Evolutionary conservation across 2,329 filamentous ascomycete species (phyloP).

Genomic region (Phialemonium atrogriseum): DNA sequence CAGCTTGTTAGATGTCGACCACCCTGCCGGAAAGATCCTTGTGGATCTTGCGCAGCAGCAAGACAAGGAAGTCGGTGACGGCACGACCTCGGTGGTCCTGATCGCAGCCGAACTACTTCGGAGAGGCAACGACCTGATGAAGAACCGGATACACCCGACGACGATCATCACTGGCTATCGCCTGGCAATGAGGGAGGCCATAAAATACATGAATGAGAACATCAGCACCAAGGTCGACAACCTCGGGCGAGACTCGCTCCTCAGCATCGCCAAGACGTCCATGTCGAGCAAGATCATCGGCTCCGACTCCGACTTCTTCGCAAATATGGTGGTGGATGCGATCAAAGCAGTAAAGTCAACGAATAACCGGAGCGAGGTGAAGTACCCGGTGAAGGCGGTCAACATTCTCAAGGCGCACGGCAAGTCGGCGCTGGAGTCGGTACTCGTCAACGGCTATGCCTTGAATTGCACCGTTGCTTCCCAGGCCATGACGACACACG

Average conservation of each 20-base stretch:
- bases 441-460: slow-evolving; percentile 92
- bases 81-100: slow-evolving; percentile 94
- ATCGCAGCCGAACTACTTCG: slow-evolving; percentile 93
- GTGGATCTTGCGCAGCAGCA: slow-evolving; percentile 97
- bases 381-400: slow-evolving; percentile 98
- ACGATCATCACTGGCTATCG: slow-evolving; percentile 99
- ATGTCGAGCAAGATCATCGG: slow-evolving; percentile 99
- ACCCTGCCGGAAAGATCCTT: slow-evolving; percentile 96
- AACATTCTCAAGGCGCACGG: slow-evolving; percentile 98
- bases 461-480: slow-evolving; percentile 98
- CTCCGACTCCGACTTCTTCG: slow-evolving; percentile 90
- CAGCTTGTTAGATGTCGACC: slow-evolving; percentile 89
- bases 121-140: slow-evolving; percentile 95
- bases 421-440: slow-evolving; percentile 80
- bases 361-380: slow-evolving; percentile 82
- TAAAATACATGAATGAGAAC: slow-evolving; percentile 99
- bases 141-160: slow-evolving; percentile 98
- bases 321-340: slow-evolving; percentile 93
- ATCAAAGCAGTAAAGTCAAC: slow-evolving; percentile 91
- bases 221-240: slow-evolving; percentile 92
- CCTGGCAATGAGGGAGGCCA: slow-evolving; percentile 86
- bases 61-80: slow-evolving; percentile 97
- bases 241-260: slow-evolving; percentile 78
- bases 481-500: slow-evolving; percentile 91
- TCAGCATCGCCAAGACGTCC: slow-evolving; percentile 96